Percentiles rank a stretch among this genome's conserved stretches.
Conservation (phyloP, 345 rosid genomes). For the Dimocarpus longan region DNA sequence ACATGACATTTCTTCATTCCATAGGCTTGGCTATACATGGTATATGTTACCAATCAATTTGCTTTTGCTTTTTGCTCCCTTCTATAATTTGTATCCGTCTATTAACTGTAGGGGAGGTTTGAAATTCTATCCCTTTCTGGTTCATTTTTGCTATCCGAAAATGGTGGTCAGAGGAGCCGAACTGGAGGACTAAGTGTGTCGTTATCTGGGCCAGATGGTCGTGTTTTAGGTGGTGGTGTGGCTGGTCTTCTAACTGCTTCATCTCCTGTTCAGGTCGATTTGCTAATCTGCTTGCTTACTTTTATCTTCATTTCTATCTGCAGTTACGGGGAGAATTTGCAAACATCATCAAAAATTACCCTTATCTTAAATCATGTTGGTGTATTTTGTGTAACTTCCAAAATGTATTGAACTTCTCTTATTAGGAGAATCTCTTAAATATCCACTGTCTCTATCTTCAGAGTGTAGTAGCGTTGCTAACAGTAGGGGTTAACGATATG, state of each 20-base stretch:
- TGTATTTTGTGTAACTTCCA: not conserved
- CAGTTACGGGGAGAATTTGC: not conserved
- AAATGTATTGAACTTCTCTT: not conserved
- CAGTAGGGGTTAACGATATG: not conserved
- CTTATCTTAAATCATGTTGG: not conserved
- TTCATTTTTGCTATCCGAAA: conserved; percentile 74
- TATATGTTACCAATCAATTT: not conserved
- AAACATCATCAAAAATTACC: not conserved
- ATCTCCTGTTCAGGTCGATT: conserved; percentile 80
- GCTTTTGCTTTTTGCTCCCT: not conserved
- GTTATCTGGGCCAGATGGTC: conserved; percentile 86
- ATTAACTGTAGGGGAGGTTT: conserved; percentile 68
- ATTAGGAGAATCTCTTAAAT: not conserved
- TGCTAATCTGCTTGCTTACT: not conserved
- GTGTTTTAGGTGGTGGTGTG: conserved; percentile 84
- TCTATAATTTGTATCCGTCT: not conserved
- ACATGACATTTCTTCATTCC: not conserved
- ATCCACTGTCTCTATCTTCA: not conserved
- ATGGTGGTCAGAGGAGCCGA: conserved; percentile 71
- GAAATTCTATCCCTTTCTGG: conserved; percentile 90
- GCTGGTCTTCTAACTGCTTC: conserved; percentile 89
- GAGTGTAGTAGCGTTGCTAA: not conserved
- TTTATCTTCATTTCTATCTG: not conserved
- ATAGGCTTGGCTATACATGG: not conserved
- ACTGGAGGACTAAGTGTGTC: conserved; percentile 77